Conservation (phyloP, 2,329 filamentous ascomycete genomes). For the Domatiomyces globalis region DNA sequence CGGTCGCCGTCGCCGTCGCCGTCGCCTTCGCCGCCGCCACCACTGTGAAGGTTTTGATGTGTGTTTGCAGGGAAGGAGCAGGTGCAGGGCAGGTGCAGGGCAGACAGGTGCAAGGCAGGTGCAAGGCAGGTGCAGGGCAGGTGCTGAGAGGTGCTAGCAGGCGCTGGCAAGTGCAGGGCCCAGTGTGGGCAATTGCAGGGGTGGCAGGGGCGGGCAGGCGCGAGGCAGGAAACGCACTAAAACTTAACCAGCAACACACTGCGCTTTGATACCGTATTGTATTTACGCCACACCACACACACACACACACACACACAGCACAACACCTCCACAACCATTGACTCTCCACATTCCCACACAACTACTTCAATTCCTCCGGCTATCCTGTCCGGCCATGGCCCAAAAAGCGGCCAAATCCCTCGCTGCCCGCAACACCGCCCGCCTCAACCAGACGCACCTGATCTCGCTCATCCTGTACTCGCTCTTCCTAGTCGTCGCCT, state of each 20-base stretch:
- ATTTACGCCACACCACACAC: too few species aligned
- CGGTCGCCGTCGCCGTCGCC: too few species aligned
- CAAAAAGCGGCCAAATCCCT: slow-evolving; percentile 42
- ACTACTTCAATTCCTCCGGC: too few species aligned
- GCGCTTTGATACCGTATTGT: too few species aligned
- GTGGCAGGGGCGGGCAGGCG: too few species aligned
- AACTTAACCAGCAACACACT: too few species aligned
- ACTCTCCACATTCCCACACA: too few species aligned
- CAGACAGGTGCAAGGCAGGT: not conserved
- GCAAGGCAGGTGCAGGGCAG: not conserved
- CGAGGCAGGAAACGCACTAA: too few species aligned
- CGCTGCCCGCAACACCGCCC: slow-evolving; percentile 63
- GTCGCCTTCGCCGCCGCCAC: not conserved
- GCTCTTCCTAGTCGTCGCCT: slow-evolving; percentile 59
- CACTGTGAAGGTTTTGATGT: not conserved
- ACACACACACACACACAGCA: too few species aligned
- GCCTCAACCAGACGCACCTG: slow-evolving; percentile 69
- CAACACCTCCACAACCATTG: too few species aligned
- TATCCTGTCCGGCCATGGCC: not conserved
- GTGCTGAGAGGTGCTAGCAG: not conserved
- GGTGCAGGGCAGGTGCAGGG: not conserved
- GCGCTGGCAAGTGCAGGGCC: not conserved
- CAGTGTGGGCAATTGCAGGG: too few species aligned
- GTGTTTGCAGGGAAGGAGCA: not conserved
- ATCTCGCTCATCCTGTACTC: slow-evolving; percentile 57